Base-by-base conservation (phyloP, 75 land plant genomes). In the Picea glauca region DNA sequence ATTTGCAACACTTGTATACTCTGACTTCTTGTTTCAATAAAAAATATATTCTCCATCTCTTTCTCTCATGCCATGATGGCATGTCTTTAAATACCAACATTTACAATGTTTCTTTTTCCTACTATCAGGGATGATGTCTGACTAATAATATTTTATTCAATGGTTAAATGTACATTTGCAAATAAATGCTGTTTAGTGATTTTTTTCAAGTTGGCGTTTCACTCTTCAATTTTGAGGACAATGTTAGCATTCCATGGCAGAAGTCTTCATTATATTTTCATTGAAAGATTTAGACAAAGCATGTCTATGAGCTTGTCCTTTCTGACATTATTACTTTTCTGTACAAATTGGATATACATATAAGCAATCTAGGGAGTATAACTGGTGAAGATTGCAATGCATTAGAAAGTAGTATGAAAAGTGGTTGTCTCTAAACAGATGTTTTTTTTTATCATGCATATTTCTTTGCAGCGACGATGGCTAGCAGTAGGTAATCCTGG, bases 401-500 rank as follows among this genome's bases (percentile, higher is more conserved):
- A 18, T 43, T 68, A 46, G 35, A 68, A 68, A 7, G 9, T 40
- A n/a, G 32, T 43, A 7, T 75, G 32, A 2, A 26, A 57, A 75
- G 4, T n/a, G 17, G 35, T 26, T 46, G 58, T 20, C 1, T 46
- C 17, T 74, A n/a, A 11, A 50, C 38, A 13, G 17, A 21, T 75
- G 15, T 56, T 20, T 15, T 14, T 31, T 40, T 57, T 26, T 56
- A 17, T 58, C 77, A 21, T 56, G 12, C 43, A 38, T 60, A 32
- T 62, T 56, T 78, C 43, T 78, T 58, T 76, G 59, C 83, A 92
- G 94, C 87, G 94, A 50, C 88, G 93, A 67, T 92, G 94, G 94
- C 77, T 92, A 76, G 94, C 88, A 58, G 85, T 84, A 15, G 79
- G 93, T 80, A 92, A 92, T 76, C 94, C 93, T 65, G 81, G 80